Evolutionary conservation across 2,329 filamentous ascomycete genomes (phyloP).

Genomic region (Colletotrichum plurivorum): DNA sequence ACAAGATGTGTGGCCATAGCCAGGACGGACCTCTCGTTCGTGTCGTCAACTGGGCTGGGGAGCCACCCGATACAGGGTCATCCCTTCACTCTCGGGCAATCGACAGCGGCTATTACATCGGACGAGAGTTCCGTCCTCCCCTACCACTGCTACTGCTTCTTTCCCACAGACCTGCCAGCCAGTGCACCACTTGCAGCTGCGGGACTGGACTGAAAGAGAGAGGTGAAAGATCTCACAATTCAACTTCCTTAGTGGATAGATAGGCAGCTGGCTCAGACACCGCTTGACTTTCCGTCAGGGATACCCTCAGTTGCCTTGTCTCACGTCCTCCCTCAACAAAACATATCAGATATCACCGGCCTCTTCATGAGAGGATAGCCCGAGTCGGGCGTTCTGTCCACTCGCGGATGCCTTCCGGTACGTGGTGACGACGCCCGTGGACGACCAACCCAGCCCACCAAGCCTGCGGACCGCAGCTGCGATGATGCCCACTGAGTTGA

Average conservation of each 20-base stretch:
- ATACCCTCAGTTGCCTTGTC: slow-evolving; percentile 24
- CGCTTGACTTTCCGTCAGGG: slow-evolving; percentile 17
- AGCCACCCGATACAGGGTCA: slow-evolving; percentile 27
- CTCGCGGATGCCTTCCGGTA: background rate
- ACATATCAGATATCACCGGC: slow-evolving; percentile 32
- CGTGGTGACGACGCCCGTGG: background rate
- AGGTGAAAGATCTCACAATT: slow-evolving; percentile 29
- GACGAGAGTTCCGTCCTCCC: slow-evolving; percentile 28
- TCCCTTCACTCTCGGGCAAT: slow-evolving; percentile 37
- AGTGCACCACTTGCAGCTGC: slow-evolving; percentile 2
- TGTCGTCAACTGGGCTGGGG: slow-evolving; percentile 23
- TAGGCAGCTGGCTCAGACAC: slow-evolving; percentile 18
- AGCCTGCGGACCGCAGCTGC: background rate
- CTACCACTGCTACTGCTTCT: background rate
- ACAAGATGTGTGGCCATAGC: background rate
- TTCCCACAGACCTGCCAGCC: background rate
- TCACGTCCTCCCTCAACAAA: slow-evolving; percentile 28
- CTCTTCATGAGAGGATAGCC: slow-evolving; percentile 5
- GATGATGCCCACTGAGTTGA: background rate
- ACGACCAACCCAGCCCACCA: background rate
- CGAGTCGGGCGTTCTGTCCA: slow-evolving; percentile 3
- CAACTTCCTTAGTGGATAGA: slow-evolving; percentile 23
- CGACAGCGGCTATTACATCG: slow-evolving; percentile 31
- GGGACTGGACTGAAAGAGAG: background rate
- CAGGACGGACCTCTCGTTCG: slow-evolving; percentile 1